Evolutionary conservation across 2,329 filamentous ascomycete genomes (phyloP).

Genomic region (Coniochaeta pulveracea): DNA sequence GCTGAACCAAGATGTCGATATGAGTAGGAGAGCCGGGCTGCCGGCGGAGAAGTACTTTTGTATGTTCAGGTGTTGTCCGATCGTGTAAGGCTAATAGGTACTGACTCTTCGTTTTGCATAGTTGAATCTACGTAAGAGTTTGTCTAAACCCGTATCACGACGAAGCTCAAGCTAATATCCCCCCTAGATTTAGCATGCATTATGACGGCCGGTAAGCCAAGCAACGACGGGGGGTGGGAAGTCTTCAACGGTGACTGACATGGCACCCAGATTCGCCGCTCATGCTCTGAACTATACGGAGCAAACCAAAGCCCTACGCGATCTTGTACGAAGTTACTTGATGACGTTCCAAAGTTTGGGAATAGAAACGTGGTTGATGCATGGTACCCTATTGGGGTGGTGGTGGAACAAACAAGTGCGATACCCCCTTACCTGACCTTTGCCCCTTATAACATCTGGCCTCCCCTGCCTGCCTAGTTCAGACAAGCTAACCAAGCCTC

Average conservation of each 20-base stretch:
- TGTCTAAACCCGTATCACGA: neutral
- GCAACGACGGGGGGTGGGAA: neutral
- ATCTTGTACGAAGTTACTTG: slow-evolving; percentile 63
- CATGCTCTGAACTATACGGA: slow-evolving; percentile 5
- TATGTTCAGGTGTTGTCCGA: neutral
- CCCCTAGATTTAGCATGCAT: slow-evolving; percentile 17
- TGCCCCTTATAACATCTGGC: no score
- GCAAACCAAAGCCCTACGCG: slow-evolving; percentile 35
- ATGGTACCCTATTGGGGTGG: slow-evolving; percentile 77
- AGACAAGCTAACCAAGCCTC: neutral
- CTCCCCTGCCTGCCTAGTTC: no score
- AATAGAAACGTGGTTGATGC: slow-evolving; percentile 72
- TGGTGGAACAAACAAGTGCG: slow-evolving; percentile 60
- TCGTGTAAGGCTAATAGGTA: neutral
- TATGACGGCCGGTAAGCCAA: slow-evolving; percentile 19
- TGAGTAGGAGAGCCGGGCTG: neutral
- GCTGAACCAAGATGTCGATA: neutral
- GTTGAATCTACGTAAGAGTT: slow-evolving; percentile 3
- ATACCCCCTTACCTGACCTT: slow-evolving; percentile 1
- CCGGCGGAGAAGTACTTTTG: neutral
- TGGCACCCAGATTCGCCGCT: slow-evolving; percentile 6
- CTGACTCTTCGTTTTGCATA: neutral
- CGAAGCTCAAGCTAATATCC: neutral
- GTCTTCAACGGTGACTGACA: neutral
- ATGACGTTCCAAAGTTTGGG: slow-evolving; percentile 53